Percentiles rank a stretch among this genome's conserved stretches.
Conservation (phyloP, 495 filamentous ascomycete species). For the Penicillium pulvis region DNA sequence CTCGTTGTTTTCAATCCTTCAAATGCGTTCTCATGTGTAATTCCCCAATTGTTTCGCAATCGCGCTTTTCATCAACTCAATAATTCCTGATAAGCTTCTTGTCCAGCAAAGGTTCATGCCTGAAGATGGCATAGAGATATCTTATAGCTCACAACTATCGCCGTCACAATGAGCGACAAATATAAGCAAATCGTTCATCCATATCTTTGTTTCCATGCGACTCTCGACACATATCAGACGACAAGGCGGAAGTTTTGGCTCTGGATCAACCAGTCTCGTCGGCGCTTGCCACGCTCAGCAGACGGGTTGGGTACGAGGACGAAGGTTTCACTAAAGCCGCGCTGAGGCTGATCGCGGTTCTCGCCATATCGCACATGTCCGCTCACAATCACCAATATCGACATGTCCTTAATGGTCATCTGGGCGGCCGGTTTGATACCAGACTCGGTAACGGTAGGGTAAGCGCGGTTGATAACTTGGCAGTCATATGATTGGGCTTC, state of each 20-base stretch:
- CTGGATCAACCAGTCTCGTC: slow-evolving; percentile 64
- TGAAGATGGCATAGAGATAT: neutral
- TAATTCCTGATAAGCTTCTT: neutral
- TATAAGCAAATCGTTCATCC: neutral
- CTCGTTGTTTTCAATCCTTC: slow-evolving; percentile 4
- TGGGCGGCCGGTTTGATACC: slow-evolving; percentile 39
- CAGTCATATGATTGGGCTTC: slow-evolving; percentile 70
- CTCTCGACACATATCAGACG: slow-evolving; percentile 35
- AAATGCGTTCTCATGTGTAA: neutral
- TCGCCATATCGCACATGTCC: slow-evolving; percentile 67
- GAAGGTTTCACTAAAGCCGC: slow-evolving; percentile 73
- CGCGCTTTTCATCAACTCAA: neutral
- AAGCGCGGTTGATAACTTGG: slow-evolving; percentile 71
- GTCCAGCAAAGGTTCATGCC: neutral
- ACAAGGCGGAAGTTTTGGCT: slow-evolving; percentile 72
- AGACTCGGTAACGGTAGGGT: slow-evolving; percentile 43
- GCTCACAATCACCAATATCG: slow-evolving; percentile 65
- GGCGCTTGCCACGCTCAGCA: slow-evolving; percentile 47
- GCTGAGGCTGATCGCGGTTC: slow-evolving; percentile 53
- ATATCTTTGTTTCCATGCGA: neutral
- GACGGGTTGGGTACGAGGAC: slow-evolving; percentile 74
- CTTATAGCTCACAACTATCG: neutral
- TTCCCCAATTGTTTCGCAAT: slow-evolving; percentile 3
- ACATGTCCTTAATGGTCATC: slow-evolving; percentile 59
- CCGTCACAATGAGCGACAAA: neutral